Percentiles rank a stretch among this genome's conserved stretches.
phyloP scores from a whole-genome alignment of 495 filamentous ascomycete genomes.

The Hyaloscypha bicolor region DNA sequence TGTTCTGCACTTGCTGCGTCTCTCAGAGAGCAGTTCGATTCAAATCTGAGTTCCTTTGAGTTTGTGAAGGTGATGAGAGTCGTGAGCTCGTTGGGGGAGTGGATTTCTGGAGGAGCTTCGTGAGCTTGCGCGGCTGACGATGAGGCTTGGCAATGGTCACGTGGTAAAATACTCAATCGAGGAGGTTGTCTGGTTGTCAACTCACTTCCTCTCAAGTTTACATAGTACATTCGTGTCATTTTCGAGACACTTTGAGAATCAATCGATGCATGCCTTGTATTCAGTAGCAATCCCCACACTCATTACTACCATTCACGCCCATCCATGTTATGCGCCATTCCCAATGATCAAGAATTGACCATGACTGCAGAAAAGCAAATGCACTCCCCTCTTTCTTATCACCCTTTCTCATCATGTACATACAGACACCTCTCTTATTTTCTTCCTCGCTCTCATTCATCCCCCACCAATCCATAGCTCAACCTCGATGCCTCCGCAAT shows the following conservation, averaged over 20 bases:
- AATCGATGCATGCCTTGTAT: slow-evolving; percentile 22
- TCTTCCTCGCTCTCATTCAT: slow-evolving; percentile 1
- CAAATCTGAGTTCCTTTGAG: not conserved
- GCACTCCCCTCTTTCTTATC: slow-evolving; percentile 3
- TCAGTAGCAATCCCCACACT: slow-evolving; percentile 21
- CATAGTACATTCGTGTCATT: no score
- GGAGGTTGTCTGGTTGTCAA: not conserved
- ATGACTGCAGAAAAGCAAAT: slow-evolving; percentile 17
- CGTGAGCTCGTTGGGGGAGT: slow-evolving; percentile 2
- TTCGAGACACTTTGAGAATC: not conserved
- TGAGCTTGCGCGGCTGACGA: slow-evolving; percentile 1
- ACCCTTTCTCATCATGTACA: slow-evolving; percentile 25
- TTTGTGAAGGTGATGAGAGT: not conserved
- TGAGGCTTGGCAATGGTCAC: not conserved
- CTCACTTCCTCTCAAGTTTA: no score
- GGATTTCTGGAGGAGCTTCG: not conserved
- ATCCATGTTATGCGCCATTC: slow-evolving; percentile 13
- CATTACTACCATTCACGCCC: slow-evolving; percentile 19
- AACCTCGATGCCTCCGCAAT: not conserved
- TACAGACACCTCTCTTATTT: slow-evolving; percentile 7
- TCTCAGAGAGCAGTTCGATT: not conserved
- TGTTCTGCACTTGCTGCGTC: not conserved
- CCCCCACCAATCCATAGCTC: not conserved
- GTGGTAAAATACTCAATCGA: not conserved
- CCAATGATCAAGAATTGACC: slow-evolving; percentile 8